Base-by-base conservation (phyloP, 2,329 filamentous ascomycete genomes). In the Pestalotiopsis sp. region DNA sequence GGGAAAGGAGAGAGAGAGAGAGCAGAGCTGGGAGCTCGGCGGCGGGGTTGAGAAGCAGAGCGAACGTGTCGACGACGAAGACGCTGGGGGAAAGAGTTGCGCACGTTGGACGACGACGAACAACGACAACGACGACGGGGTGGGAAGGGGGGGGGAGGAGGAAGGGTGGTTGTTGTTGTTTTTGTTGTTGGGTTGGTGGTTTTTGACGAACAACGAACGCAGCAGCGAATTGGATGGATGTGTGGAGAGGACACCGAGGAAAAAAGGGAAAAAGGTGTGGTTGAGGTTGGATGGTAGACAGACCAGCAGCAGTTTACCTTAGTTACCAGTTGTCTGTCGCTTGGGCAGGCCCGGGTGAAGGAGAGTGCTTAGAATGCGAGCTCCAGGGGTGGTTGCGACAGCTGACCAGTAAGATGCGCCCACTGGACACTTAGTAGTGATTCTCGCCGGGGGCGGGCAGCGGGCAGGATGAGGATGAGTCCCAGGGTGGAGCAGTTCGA, bases 251-350 rank as follows among this genome's bases (percentile, higher is more conserved):
- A 75, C 70, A 73, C 73, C 71, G 71, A 74, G 70, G 71, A 68
- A 69, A 68, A 68, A 68, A 62, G 71, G 71, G 68, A 71, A 72
- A 73, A 73, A 73, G 71, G 69, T 74, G 64, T 66, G 64, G 39
- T 74, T 75, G 75, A 77, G 74, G 74, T 76, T 76, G 74, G 74
- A 72, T 72, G 64, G 57, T 48, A 52, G 44, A 52, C 44, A 48
- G 40, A 48, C 44, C 17, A 52, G 44, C 44, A 52, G n/a, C 44
- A 52, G 30, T 48, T n/a, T 48, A n/a, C 40, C n/a, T 14, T 44
- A 44, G 39, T 44, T 17, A 44, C n/a, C 26, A 39, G 22, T 30
- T 35, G 48, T 39, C 20, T 14, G 17, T 61, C 48, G 22, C 63
- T 38, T 22, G n/a, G 30, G 52, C 70, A 70, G 73, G 71, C 73